A percentile compares a stretch with the other conserved stretches of the same genome.
phyloP scores from a whole-genome alignment of 306 rosid genomes.

The Amphicarpaea edgeworthii region DNA sequence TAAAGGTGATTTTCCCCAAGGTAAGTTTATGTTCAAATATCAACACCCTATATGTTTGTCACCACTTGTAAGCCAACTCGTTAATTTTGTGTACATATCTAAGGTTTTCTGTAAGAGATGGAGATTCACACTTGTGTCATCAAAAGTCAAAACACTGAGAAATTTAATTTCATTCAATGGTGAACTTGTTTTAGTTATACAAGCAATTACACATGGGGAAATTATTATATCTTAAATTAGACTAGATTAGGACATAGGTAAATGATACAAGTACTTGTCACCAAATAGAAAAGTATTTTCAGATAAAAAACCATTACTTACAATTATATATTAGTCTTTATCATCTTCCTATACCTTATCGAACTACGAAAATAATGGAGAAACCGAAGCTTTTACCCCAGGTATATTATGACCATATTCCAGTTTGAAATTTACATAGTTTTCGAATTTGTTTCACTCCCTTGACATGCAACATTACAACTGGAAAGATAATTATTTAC shows the following conservation, averaged over 20 bases:
- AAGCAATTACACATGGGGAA: slow-evolving; percentile 18
- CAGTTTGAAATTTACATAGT: slow-evolving; percentile 4
- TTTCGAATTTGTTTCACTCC: slow-evolving; percentile 13
- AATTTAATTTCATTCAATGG: not conserved
- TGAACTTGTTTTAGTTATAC: not conserved
- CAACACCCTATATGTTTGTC: not conserved
- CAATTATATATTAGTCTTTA: not conserved
- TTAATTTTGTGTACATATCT: not conserved
- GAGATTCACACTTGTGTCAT: not conserved
- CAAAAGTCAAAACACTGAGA: slow-evolving; percentile 7
- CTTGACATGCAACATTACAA: slow-evolving; percentile 19
- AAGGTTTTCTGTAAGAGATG: not conserved
- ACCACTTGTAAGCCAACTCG: not conserved
- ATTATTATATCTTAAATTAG: not conserved
- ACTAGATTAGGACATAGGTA: slow-evolving; percentile 7
- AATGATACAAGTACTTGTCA: not conserved
- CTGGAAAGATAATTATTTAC: not conserved
- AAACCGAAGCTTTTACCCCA: not conserved
- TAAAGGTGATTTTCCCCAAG: not conserved
- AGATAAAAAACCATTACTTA: not conserved
- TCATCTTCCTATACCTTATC: not conserved
- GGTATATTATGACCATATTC: slow-evolving; percentile 7
- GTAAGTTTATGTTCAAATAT: slow-evolving; percentile 7
- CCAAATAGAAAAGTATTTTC: not conserved
- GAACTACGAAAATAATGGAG: slow-evolving; percentile 10